Conservation (phyloP, 768 basidiomycete species). For the Phaeolepiota aurea region DNA sequence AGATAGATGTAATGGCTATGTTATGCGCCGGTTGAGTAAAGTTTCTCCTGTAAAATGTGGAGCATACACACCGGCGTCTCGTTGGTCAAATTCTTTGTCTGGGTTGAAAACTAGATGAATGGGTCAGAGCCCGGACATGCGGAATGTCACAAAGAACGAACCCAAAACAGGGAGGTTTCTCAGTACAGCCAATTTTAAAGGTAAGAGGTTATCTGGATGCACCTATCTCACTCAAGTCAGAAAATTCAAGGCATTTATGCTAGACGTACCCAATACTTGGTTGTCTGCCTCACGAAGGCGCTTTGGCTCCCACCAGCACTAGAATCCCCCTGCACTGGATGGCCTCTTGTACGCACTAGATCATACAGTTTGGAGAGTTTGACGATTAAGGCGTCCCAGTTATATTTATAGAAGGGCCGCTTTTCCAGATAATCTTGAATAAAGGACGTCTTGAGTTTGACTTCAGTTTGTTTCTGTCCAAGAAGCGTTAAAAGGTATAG, state of each 20-base stretch:
- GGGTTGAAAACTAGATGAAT: slow-evolving; percentile 96
- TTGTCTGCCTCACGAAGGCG: slow-evolving; percentile 97
- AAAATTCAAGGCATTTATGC: background rate
- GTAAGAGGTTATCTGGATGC: slow-evolving; percentile 91
- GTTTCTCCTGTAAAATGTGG: background rate
- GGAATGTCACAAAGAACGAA: slow-evolving; percentile 19
- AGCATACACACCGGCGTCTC: slow-evolving; percentile 57
- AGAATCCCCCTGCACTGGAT: slow-evolving; percentile 90
- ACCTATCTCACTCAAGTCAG: slow-evolving; percentile 27
- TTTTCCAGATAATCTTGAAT: slow-evolving; percentile 88
- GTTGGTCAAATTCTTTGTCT: slow-evolving; percentile 84
- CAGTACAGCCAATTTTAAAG: slow-evolving; percentile 88
- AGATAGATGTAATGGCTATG: slow-evolving; percentile 90
- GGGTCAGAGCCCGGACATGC: background rate
- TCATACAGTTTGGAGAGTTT: slow-evolving; percentile 94
- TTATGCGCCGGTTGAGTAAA: background rate
- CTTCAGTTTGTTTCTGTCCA: slow-evolving; percentile 83
- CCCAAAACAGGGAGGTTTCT: slow-evolving; percentile 91
- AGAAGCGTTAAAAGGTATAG: background rate
- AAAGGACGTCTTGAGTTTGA: slow-evolving; percentile 79
- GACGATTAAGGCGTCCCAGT: slow-evolving; percentile 93
- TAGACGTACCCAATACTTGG: slow-evolving; percentile 93
- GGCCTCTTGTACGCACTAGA: slow-evolving; percentile 89
- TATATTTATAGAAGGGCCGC: slow-evolving; percentile 94
- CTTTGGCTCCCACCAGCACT: slow-evolving; percentile 93